Percentiles rank a stretch among this genome's conserved stretches.
Evolutionary conservation across 1,139 yeast species (phyloP).

Genomic region (Meyerozyma sp.): DNA sequence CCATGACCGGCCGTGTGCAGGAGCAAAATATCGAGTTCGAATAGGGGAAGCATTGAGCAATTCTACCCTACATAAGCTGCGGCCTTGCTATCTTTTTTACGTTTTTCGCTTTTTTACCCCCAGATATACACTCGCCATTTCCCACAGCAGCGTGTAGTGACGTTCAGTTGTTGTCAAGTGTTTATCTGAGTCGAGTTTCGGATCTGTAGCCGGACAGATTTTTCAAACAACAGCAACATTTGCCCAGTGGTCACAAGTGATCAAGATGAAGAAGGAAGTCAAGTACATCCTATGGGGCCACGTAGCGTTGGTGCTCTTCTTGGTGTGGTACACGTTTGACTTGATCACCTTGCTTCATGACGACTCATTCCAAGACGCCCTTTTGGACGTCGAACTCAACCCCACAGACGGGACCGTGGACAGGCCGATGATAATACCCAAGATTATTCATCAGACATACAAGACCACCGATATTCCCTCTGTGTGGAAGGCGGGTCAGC

Average conservation of each 20-base stretch:
- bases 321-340: constrained; percentile 65
- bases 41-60: constrained; percentile 1
- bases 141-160: not conserved
- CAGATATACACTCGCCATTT: not conserved
- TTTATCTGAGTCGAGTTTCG: not conserved
- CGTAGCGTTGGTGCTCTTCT: constrained; percentile 45
- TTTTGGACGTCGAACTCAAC: constrained; percentile 53
- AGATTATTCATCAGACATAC: constrained; percentile 90
- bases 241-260: not conserved
- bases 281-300: constrained; percentile 58
- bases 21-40: not conserved
- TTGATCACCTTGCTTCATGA: constrained; percentile 71
- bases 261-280: constrained; percentile 51
- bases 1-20: not conserved
- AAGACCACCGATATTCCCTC: constrained; percentile 75
- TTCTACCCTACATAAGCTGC: not conserved
- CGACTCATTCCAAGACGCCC: constrained; percentile 60
- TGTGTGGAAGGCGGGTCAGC: constrained; percentile 74
- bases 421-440: constrained; percentile 63
- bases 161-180: not conserved
- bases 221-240: not conserved
- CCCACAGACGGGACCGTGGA: constrained; percentile 36
- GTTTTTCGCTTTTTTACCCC: not conserved
- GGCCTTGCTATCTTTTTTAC: not conserved
- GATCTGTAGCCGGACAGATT: not conserved